Base-by-base conservation (phyloP, 148 eudicot genomes). In the Fagopyrum tataricum region DNA sequence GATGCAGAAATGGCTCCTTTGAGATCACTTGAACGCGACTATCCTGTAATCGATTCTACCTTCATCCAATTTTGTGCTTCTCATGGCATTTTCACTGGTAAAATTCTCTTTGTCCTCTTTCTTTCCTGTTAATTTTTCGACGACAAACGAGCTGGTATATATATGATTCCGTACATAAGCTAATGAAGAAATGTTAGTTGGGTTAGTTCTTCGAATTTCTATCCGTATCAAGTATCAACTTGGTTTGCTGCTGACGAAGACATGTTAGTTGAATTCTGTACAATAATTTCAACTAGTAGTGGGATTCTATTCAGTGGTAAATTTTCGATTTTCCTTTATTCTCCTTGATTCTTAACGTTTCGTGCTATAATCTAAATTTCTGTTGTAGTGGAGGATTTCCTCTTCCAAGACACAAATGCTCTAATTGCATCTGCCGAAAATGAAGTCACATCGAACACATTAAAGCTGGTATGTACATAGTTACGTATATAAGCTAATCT, bases 321-420 rank as follows among this genome's bases (percentile, higher is more conserved):
- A 14, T 37, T 43, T 52, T 48, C 6, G 14, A 52, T 20, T 47
- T 7, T 70, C 13, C 31, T 43, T 44, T 6, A 47, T 14, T 9
- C 24, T 47, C 7, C 31, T 43, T 20, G 17, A 47, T 14, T 2
- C 24, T 47, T 20, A 23, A 2, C 17, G 21, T 21, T 51, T 56
- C 41, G 2, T 31, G 59, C 52, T 79, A 7, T 15, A 11, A 59
- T 59, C 14, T 23, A 23, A 71, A 31, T 15, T 78, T 77, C 42
- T 76, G 37, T 3, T 77, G 73, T 86, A 93, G 98, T 91, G 73
- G 95, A 89, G 82, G 98, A 91, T 83, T 91, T 93, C 72, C 87
- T 93, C 42, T 64, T 89, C 37, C 86, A 80, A 74, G 95, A 93
- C 78, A 79, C 89, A 42, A 74, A 87, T 75, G 78, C 78, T 39